phyloP scores from a whole-genome alignment of 208 protist genomes.

The Trypanosomatidae sp. region DNA sequence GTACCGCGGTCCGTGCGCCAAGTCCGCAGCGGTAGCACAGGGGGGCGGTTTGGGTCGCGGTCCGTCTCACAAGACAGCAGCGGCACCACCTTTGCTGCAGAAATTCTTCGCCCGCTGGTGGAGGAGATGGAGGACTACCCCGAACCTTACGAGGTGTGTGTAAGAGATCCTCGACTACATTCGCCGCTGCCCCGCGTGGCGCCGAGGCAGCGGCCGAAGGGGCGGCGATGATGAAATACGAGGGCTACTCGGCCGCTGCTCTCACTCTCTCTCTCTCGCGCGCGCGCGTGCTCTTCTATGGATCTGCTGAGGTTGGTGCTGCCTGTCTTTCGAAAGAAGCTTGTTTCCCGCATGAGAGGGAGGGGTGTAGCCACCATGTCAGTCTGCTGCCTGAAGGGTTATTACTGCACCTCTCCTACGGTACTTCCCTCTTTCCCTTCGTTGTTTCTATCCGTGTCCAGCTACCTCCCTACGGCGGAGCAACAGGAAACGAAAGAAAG shows the following conservation, averaged over 20 bases:
- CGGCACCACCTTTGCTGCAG: conserved; percentile 14
- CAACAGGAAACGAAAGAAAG: neutral
- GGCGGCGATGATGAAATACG: neutral
- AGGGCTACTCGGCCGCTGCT: neutral
- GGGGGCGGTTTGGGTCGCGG: neutral
- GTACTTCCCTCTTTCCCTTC: neutral
- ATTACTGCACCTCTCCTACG: neutral
- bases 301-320: neutral
- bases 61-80: neutral
- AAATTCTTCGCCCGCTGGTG: conserved; percentile 60
- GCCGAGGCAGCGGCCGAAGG: neutral
- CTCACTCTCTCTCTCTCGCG: neutral
- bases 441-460: neutral
- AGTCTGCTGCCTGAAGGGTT: neutral
- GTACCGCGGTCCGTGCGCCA: conserved; percentile 5
- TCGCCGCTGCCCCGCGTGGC: neutral
- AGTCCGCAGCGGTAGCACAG: neutral
- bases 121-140: conserved; percentile 58
- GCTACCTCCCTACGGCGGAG: neutral
- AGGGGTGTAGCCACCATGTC: neutral
- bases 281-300: neutral
- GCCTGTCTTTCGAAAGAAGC: neutral
- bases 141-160: conserved; percentile 46
- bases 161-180: conserved; percentile 9
- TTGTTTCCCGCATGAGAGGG: neutral